Base-by-base conservation (phyloP, 1,284 basidiomycete genomes). In the Sporisorium graminicola region DNA sequence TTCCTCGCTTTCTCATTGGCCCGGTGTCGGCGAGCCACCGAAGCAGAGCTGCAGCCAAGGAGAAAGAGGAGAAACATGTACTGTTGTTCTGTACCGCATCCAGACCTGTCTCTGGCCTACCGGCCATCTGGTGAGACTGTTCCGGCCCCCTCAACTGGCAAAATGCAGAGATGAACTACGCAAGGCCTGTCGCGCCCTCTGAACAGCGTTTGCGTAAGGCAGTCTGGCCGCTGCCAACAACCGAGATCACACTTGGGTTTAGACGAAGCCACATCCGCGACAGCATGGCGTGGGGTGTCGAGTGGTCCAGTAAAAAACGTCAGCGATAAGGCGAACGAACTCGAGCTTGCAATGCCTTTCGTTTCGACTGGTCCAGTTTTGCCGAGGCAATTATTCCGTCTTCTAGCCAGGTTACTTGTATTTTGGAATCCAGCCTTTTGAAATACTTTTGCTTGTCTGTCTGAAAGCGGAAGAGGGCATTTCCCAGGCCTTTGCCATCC, bases 1-100 rank as follows among this genome's bases (percentile, higher is more conserved):
- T 22, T 46, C 27, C 47, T 24, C 24, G 47, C 9, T 53, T 37
- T 56, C 40, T 60, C 53, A 66, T 66, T 66, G 58, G 65, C 13
- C 26, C 10, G 33, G 22, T 35, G 18, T 52, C 65, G 54, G 53
- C 3, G 13, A n/a, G 37, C 46, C 52, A 31, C 65, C 58, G 65
- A 66, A 55, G 20, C 5, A 16, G 12, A 20, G 10, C 26, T 47
- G 46, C 46, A 47, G 26, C 37, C 37, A 40, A 40, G 35, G 10
- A 35, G 37, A 40, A n/a, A 40, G 18, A 18, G 12, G 37, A 5
- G n/a, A 40, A n/a, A n/a, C 14, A 40, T 9, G 37, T 14, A 3
- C 16, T n/a, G 37, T 5, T 5, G 29, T 5, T 10, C 7, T 27
- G 47, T 49, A 49, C 47, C 47, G 47, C 47, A 49, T 29, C 47